Evolutionary conservation across 306 rosid species (phyloP).

Genomic region (Urtica urens): DNA sequence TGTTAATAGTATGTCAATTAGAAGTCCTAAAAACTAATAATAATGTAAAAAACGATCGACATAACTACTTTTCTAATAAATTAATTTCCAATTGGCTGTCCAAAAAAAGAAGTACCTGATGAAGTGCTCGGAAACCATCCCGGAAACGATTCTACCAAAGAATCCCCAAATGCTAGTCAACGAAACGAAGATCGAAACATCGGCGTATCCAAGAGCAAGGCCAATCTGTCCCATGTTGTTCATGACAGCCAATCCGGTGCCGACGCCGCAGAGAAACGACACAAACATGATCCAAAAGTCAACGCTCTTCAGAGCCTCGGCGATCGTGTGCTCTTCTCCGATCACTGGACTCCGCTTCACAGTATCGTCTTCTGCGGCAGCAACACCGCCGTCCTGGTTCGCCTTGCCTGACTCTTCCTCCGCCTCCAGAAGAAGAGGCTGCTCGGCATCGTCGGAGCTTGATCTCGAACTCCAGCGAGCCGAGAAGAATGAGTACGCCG

Average conservation of each 20-base stretch:
- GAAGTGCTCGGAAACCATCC: slow-evolving; percentile 52
- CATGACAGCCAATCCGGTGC: slow-evolving; percentile 79
- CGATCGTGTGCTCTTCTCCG: slow-evolving; percentile 80
- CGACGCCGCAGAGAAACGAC: slow-evolving; percentile 85
- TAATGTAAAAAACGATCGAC: too few relatives aligned
- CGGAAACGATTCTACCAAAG: slow-evolving; percentile 68
- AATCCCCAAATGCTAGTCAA: slow-evolving; percentile 70
- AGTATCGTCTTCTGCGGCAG: background rate
- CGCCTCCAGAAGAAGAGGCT: slow-evolving; percentile 29
- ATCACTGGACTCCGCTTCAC: slow-evolving; percentile 27
- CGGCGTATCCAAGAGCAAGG: slow-evolving; percentile 63
- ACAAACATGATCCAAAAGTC: slow-evolving; percentile 88
- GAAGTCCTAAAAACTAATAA: too few relatives aligned
- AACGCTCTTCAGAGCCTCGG: slow-evolving; percentile 37
- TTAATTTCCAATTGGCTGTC: too few relatives aligned
- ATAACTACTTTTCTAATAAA: too few relatives aligned
- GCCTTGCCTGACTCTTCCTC: slow-evolving; percentile 25
- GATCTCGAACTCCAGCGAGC: background rate
- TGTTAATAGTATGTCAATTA: too few relatives aligned
- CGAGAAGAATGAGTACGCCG: slow-evolving; percentile 31
- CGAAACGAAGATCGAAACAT: slow-evolving; percentile 68
- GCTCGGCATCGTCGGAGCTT: slow-evolving; percentile 4
- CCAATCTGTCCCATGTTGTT: slow-evolving; percentile 96
- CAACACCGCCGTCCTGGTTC: slow-evolving; percentile 2
- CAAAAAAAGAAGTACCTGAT: slow-evolving; percentile 40